A percentile compares a stretch with the other conserved stretches of the same genome.
phyloP scores from a whole-genome alignment of 140 eudicot species.

The Senecio squalidus region DNA sequence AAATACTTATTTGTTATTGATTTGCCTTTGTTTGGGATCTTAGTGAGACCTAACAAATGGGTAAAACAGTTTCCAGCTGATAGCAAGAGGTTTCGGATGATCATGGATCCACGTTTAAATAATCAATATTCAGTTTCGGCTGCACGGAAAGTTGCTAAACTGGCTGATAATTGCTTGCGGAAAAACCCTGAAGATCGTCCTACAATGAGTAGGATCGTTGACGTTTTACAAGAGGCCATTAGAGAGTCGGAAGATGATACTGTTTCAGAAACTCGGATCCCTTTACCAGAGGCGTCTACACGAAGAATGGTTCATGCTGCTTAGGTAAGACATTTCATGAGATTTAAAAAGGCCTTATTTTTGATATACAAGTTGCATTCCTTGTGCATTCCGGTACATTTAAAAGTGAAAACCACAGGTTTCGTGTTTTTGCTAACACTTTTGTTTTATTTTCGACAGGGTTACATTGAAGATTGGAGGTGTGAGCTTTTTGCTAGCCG shows the following conservation, averaged over 20 bases:
- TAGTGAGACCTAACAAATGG: too few relatives aligned
- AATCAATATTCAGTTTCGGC: conserved; percentile 42
- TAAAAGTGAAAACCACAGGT: too few relatives aligned
- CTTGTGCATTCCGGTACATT: too few relatives aligned
- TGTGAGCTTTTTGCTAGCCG: background rate
- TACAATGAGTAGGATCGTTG: conserved; percentile 58
- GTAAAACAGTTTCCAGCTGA: too few relatives aligned
- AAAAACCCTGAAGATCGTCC: too few relatives aligned
- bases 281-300: conserved; percentile 29
- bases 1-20: too few relatives aligned
- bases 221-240: conserved; percentile 47
- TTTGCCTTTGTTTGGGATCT: too few relatives aligned
- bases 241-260: conserved; percentile 46
- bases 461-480: too few relatives aligned
- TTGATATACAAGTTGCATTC: background rate
- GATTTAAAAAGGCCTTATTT: too few relatives aligned
- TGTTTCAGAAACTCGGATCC: background rate
- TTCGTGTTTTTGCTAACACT: background rate
- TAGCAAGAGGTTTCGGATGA: too few relatives aligned
- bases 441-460: too few relatives aligned
- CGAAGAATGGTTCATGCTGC: conserved; percentile 14
- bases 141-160: conserved; percentile 57
- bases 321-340: conserved; percentile 11
- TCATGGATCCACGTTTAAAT: conserved; percentile 58
- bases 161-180: conserved; percentile 70